Evolutionary conservation across 495 filamentous ascomycete genomes (phyloP), one percentile per base, ranked within the genome.

Genomic region (Penicillium cataractarum): DNA sequence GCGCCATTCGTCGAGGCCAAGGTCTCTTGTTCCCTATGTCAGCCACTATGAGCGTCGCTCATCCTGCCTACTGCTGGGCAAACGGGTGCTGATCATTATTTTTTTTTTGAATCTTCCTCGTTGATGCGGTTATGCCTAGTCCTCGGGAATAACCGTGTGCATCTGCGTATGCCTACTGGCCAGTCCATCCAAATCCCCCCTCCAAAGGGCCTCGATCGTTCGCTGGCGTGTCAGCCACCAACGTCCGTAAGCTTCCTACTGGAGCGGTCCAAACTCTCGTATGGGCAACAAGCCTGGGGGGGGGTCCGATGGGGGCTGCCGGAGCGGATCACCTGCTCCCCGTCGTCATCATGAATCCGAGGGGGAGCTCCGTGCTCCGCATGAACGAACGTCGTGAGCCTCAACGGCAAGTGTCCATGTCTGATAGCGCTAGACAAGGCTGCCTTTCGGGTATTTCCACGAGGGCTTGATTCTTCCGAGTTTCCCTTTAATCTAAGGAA

Each of bases 131-230:
- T 39, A 39, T 44, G 26, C 31, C 46, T 21, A 51, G 44, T 55
- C 37, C 48, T 62, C 52, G 61, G 66, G 44, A 69, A 63, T 60
- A 48, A 69, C 63, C 63, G 55, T 55, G 57, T 66, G 58, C 50
- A 22, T 24, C 51, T 32, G 55, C 55, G 55, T 19, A 4, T 24
- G 27, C 40, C 12, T 24, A 29, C 24, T 33, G 40, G 55, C 22
- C 46, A 29, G 40, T 15, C 12, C 42, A 19, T 24, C 27, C 64
- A 58, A 46, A 40, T 10, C 52, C 37, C 10, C n/a, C n/a, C n/a
- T n/a, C n/a, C 42, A 21, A 32, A n/a, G 46, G 68, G 68, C 42
- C 59, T 68, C 61, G 68, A 66, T 66, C 53, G 49, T 55, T 64
- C 57, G 56, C 35, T 65, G 55, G 29, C 58, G 37, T 22, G 31